Evolutionary conservation across 768 basidiomycete species (phyloP).

Genomic region (Tephrocybe sp.): DNA sequence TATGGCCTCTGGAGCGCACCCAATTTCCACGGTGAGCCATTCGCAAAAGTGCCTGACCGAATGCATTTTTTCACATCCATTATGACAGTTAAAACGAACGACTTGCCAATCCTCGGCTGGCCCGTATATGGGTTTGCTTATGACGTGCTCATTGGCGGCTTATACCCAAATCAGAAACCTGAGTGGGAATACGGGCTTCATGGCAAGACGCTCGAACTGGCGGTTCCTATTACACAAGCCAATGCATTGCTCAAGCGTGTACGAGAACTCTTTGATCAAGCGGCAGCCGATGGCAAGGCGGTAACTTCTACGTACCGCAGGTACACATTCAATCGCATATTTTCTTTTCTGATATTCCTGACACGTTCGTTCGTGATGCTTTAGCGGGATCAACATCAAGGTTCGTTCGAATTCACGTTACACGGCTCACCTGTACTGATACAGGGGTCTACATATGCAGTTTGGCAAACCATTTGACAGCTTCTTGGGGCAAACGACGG

Average conservation of each 20-base stretch:
- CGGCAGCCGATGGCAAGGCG: constrained; percentile 30
- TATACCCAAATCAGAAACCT: constrained; percentile 30
- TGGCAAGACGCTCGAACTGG: constrained; percentile 34
- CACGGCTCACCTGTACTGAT: neutral
- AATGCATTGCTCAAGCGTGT: constrained; percentile 30
- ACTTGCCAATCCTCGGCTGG: constrained; percentile 32
- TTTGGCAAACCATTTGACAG: constrained; percentile 36
- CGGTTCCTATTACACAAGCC: constrained; percentile 32
- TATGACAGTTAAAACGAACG: constrained; percentile 25
- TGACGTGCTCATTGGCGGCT: constrained; percentile 37
- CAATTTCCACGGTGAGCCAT: constrained; percentile 31
- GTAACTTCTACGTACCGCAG: constrained; percentile 38
- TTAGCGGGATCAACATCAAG: constrained; percentile 35
- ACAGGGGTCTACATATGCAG: constrained; percentile 18
- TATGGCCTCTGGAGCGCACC: constrained; percentile 31
- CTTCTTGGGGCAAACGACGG: constrained; percentile 35
- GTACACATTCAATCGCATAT: constrained; percentile 9
- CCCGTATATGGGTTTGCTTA: constrained; percentile 34
- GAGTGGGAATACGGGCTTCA: constrained; percentile 37
- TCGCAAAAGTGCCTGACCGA: neutral
- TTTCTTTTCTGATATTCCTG: neutral
- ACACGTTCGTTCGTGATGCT: neutral
- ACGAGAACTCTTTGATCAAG: constrained; percentile 32
- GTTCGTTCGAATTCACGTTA: constrained; percentile 8
- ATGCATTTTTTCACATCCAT: neutral